A percentile compares a stretch with the other conserved stretches of the same genome.
Conservation (phyloP, 148 eudicot species). For the Rhododendron kiyosumense region DNA sequence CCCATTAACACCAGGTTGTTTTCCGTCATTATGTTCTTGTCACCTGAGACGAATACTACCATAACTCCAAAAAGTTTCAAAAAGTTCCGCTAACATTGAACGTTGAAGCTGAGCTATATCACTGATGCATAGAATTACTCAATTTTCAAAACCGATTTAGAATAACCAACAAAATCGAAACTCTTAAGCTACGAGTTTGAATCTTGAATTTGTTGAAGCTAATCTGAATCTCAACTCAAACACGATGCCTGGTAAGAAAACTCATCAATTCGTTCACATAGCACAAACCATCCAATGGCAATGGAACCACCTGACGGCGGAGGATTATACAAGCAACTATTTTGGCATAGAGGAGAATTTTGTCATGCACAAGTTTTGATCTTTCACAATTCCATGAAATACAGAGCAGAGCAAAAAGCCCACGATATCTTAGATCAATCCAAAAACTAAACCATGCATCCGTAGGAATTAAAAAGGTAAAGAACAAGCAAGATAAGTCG, state of each 20-base stretch:
- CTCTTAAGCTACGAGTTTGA: neutral
- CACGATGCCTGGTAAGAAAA: no score
- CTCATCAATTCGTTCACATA: no score
- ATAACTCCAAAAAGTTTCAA: no score
- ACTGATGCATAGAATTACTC: neutral
- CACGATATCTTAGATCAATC: neutral
- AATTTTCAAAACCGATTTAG: neutral
- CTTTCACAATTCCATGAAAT: neutral
- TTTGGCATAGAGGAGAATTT: neutral
- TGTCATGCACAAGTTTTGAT: neutral
- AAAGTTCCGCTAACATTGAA: neutral
- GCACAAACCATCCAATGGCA: no score
- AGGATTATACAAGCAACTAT: no score
- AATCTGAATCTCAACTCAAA: neutral
- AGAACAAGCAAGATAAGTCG: conserved; percentile 4
- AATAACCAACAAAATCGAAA: neutral
- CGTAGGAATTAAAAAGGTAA: neutral
- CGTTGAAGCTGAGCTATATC: neutral
- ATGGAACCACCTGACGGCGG: no score
- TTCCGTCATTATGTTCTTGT: neutral
- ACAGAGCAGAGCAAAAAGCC: neutral
- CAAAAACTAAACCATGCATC: neutral
- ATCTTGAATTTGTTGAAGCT: neutral
- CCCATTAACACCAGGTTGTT: neutral
- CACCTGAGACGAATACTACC: neutral